Base-by-base conservation (phyloP, 2,329 filamentous ascomycete species). In the Colletotrichum tropicicola region DNA sequence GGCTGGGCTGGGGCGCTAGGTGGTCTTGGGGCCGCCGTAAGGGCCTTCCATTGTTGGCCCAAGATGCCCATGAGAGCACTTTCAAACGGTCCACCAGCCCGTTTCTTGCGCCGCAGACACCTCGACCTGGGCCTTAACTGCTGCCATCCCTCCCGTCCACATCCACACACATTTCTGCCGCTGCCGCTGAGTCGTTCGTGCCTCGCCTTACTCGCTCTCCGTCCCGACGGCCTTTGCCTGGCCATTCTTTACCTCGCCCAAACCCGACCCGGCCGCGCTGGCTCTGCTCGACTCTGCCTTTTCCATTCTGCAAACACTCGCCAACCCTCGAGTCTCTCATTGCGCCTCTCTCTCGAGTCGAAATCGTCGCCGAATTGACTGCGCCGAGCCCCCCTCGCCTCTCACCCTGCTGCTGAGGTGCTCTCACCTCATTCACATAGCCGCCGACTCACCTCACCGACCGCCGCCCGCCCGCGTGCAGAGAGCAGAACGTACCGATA, bases 161-260 rank as follows among this genome's bases (percentile, higher is more conserved):
- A 35, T 43, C 55, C 41, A 35, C 41, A 47, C 47, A 54, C 61
- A 60, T 23, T 54, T 43, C 53, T 37, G 32, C 53, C 19, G n/a
- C 54, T 51, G 59, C 28, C 15, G 25, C 52, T 62, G 59, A 62
- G 52, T 62, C 52, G 59, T 15, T 35, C 32, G 32, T 62, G 39
- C 44, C 27, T 58, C 25, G 23, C 59, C 54, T 57, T 56, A 62
- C 59, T 62, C 59, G 53, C 56, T 65, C 10, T 54, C 41, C 56
- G 30, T 35, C 48, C 41, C 41, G 32, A 15, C 23, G 39, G 23
- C 27, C 13, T 17, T 45, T 8, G 25, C 28, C 52, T 35, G 3
- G 19, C 21, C 19, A 21, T 64, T 41, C 39, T 48, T 27, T 30
- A 45, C 51, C 35, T 48, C 28, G 19, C 32, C 45, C 51, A 53